These are phyloP conservation scores for Pseudozyma thailandica DNA, from an alignment of 1,284 basidiomycete genomes.

Conservation along the genomic window DNA sequence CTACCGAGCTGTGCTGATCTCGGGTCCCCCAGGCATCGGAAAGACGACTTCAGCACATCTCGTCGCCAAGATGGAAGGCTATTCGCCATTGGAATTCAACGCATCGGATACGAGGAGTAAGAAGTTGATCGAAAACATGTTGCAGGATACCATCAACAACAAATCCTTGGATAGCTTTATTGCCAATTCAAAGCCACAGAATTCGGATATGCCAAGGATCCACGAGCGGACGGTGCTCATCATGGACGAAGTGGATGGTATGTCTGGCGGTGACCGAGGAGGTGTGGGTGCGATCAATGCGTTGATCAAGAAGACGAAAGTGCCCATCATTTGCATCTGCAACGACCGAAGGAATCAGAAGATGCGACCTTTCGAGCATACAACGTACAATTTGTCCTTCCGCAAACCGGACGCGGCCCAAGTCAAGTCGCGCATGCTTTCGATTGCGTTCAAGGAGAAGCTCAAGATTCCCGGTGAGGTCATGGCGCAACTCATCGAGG, in stretches of 20 bases:
- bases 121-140: conserved; percentile 86
- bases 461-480: conserved; percentile 90
- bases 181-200: not conserved
- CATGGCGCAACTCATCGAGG: conserved; percentile 87
- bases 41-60: conserved; percentile 97
- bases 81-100: conserved; percentile 91
- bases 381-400: conserved; percentile 77
- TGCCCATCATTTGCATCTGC: conserved; percentile 97
- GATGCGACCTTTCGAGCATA: conserved; percentile 83
- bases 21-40: conserved; percentile 93
- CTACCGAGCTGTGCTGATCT: conserved; percentile 87
- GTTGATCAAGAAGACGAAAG: conserved; percentile 93
- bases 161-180: conserved; percentile 85
- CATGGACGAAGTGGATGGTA: conserved; percentile 99
- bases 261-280: conserved; percentile 96
- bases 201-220: conserved; percentile 70
- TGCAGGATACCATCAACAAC: conserved; percentile 70
- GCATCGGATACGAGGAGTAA: conserved; percentile 96
- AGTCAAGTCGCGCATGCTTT: conserved; percentile 74
- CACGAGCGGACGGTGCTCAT: conserved; percentile 87
- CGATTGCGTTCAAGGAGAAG: conserved; percentile 76
- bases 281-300: conserved; percentile 92
- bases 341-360: conserved; percentile 89
- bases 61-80: conserved; percentile 86
- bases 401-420: conserved; percentile 57